A percentile compares a stretch with the other conserved stretches of the same genome.
Conservation (phyloP, 805 yeast genomes). For the Candida silvicultrix region DNA sequence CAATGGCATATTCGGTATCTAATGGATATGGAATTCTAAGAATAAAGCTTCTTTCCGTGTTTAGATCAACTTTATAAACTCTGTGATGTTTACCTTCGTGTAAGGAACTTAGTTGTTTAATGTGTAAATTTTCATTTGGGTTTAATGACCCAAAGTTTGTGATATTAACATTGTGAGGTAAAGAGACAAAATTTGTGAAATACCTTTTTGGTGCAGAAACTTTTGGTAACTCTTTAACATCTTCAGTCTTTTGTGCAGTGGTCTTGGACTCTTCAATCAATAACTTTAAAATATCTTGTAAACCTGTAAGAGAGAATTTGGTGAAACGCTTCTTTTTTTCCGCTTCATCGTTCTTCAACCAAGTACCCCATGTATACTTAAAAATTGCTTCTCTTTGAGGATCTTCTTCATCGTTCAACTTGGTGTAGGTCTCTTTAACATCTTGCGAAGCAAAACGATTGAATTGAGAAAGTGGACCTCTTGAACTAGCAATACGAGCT, state of each 20-base stretch:
- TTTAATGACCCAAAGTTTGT: constrained; percentile 37
- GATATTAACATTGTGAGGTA: constrained; percentile 42
- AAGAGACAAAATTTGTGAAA: constrained; percentile 32
- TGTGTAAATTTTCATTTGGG: constrained; percentile 38
- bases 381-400: constrained; percentile 70
- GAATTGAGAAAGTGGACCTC: not conserved
- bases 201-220: constrained; percentile 30
- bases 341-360: constrained; percentile 73
- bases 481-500: not conserved
- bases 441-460: constrained; percentile 24
- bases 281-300: constrained; percentile 44
- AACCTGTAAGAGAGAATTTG: constrained; percentile 74
- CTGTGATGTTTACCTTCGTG: constrained; percentile 96
- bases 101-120: constrained; percentile 72
- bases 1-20: constrained; percentile 58
- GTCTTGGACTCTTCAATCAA: constrained; percentile 34
- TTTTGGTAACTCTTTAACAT: constrained; percentile 12
- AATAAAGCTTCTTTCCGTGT: constrained; percentile 54
- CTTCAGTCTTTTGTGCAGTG: constrained; percentile 21
- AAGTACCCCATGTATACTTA: constrained; percentile 91
- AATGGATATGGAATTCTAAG: constrained; percentile 83
- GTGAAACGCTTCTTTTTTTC: constrained; percentile 78
- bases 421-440: constrained; percentile 37
- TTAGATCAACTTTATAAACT: constrained; percentile 66
- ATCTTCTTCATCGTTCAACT: constrained; percentile 53